Base-by-base conservation (phyloP, 495 filamentous ascomycete species). In the Pseudomonodictys pantanalensis region DNA sequence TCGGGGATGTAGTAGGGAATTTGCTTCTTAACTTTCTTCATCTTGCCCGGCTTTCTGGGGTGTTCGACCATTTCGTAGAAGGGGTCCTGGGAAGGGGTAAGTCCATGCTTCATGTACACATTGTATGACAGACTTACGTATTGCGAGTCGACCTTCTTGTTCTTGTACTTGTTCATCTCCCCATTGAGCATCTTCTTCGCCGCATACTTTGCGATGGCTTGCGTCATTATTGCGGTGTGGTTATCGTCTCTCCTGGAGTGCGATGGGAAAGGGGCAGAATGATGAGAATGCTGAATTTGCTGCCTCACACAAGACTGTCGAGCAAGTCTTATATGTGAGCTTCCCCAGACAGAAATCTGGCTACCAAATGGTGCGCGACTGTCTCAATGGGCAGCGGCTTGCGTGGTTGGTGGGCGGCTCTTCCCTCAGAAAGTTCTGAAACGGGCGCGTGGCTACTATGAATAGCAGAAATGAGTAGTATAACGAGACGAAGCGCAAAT, bases 1-100 rank as follows among this genome's bases (percentile, higher is more conserved):
- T 83, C 73, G 7, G 91, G 91, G 49, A 97, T 79, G 20, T 75
- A 76, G 61, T 57, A 58, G 23, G 74, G 73, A 26, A 75, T 64
- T 60, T 74, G 67, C 60, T 72, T 73, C 63, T 73, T 74, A 57
- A 74, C 68, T 43, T 76, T 76, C 58, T 73, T 74, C 29, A 39
- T 46, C 43, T 73, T 72, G 62, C 68, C 69, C 24, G 58, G 68
- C 12, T 53, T 66, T 12, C 47, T 47, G 7, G 68, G 68, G 52
- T 72, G 46, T 26, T 47, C 47, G 60, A 75, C 47, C 41, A 53
- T 51, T 44, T 63, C 70, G 68, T 69, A 76, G 64, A 66, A 74
- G 26, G 74, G 74, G 55, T 76, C 74, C 71, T 76, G 52, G n/a
- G n/a, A n/a, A n/a, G n/a, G 32, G 24, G 29, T 32, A 33, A 48